Conservation (phyloP, 116 monocot species). For the Papilionanthe hybrid region DNA sequence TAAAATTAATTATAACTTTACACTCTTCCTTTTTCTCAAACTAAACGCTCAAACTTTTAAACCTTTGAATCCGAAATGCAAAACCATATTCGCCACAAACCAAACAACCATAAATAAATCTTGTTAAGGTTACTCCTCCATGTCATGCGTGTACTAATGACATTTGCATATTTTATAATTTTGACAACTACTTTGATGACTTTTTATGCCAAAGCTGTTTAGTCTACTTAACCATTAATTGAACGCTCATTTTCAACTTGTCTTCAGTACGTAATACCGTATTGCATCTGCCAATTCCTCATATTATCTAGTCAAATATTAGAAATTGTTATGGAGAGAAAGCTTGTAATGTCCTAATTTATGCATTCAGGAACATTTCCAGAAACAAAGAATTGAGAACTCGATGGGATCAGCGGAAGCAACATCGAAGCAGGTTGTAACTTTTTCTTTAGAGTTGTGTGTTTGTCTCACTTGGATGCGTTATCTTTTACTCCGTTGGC, state of each 20-base stretch:
- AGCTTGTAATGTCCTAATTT: constrained; percentile 6
- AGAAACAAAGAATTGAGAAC: constrained; percentile 76
- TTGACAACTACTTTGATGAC: not conserved
- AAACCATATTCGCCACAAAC: too few species aligned
- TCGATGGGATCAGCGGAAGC: constrained; percentile 78
- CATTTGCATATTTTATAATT: too few species aligned
- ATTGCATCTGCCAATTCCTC: not conserved
- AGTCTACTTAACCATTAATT: not conserved
- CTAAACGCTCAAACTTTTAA: too few species aligned
- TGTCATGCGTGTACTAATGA: too few species aligned
- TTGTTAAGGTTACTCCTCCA: too few species aligned
- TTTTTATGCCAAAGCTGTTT: not conserved
- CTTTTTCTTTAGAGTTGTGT: not conserved
- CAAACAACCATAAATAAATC: too few species aligned
- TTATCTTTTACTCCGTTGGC: not conserved
- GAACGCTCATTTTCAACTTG: not conserved
- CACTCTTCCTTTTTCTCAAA: too few species aligned
- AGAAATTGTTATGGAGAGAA: not conserved
- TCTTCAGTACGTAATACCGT: not conserved
- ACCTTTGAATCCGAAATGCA: too few species aligned
- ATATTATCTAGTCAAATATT: not conserved
- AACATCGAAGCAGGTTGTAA: constrained; percentile 71
- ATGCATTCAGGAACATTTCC: constrained; percentile 79
- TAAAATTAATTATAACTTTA: too few species aligned
- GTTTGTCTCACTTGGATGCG: not conserved